A percentile compares a stretch with the other conserved stretches of the same genome.
Conservation (phyloP, 176 grass and related monocot species). For the Urochloa ruziziensis region DNA sequence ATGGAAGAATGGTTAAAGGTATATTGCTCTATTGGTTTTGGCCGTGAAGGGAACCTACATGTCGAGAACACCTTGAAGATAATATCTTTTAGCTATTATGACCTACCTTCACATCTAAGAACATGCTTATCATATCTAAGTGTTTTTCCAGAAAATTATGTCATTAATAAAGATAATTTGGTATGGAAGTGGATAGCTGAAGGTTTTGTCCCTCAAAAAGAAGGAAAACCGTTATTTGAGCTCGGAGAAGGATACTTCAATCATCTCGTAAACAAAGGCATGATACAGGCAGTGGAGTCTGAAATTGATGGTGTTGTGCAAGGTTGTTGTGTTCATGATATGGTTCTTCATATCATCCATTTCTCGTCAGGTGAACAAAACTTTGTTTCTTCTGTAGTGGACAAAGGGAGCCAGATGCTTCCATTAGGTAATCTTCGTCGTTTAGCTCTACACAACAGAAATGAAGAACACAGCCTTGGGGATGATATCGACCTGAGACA, state of each 20-base stretch:
- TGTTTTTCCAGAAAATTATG: not conserved
- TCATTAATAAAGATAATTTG: rapidly evolving
- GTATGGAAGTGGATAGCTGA: conserved; percentile 25
- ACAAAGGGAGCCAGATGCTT: rapidly evolving
- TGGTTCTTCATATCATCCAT: not conserved
- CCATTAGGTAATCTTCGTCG: not conserved
- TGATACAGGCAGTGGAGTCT: not conserved
- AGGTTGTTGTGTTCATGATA: not conserved
- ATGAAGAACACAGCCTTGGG: not conserved
- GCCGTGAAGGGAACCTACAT: too few species aligned
- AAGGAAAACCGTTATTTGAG: not conserved
- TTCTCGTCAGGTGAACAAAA: not conserved
- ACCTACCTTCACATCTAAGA: not conserved
- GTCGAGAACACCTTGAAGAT: too few species aligned
- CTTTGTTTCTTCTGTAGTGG: not conserved
- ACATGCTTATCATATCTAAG: not conserved
- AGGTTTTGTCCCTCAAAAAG: not conserved
- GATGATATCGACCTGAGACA: not conserved
- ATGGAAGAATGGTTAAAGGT: too few species aligned
- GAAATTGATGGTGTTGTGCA: rapidly evolving
- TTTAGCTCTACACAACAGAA: not conserved
- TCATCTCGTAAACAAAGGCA: not conserved
- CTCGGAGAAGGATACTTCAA: not conserved
- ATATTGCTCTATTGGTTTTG: too few species aligned
- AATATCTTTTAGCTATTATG: not conserved